Percentiles rank a stretch among this genome's conserved stretches.
These are phyloP conservation scores for Ophiocordyceps camponoti-floridani DNA, from an alignment of 2,329 filamentous ascomycete species.

Conservation along the genomic window DNA sequence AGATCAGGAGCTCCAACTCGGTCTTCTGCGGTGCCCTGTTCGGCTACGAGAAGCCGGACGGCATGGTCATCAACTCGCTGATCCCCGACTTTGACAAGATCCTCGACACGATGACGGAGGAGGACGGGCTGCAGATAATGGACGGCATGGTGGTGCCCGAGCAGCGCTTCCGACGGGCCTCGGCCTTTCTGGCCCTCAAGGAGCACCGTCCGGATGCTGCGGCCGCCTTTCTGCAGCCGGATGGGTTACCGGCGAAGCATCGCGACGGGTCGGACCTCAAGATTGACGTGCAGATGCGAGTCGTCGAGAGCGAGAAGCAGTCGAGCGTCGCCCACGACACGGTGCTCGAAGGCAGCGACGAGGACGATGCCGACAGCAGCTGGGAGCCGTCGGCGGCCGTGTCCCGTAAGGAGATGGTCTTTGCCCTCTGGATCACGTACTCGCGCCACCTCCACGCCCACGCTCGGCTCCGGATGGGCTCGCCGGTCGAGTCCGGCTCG, in stretches of 20 bases:
- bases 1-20: constrained; percentile 82
- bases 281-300: constrained; percentile 90
- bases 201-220: constrained; percentile 68
- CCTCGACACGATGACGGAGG: constrained; percentile 62
- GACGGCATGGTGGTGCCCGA: constrained; percentile 97
- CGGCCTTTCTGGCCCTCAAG: constrained; percentile 65
- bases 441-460: constrained; percentile 74
- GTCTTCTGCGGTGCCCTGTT: constrained; percentile 89
- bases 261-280: constrained; percentile 83
- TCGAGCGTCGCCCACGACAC: constrained; percentile 41
- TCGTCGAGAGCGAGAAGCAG: constrained; percentile 74
- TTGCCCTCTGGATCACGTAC: constrained; percentile 93
- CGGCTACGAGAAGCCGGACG: constrained; percentile 70
- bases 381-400: constrained; percentile 25
- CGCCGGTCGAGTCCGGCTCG: constrained; percentile 43
- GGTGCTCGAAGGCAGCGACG: constrained; percentile 42
- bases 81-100: constrained; percentile 80
- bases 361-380: constrained; percentile 23
- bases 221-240: constrained; percentile 64
- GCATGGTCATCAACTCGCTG: constrained; percentile 59
- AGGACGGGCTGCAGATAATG: constrained; percentile 65
- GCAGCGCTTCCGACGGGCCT: constrained; percentile 81
- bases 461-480: constrained; percentile 37
- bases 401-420: constrained; percentile 59
- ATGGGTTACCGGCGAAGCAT: constrained; percentile 71